A percentile compares a stretch with the other conserved stretches of the same genome.
These are phyloP conservation scores for Starmera caribaea DNA, from an alignment of 805 yeast genomes.

Conservation along the genomic window DNA sequence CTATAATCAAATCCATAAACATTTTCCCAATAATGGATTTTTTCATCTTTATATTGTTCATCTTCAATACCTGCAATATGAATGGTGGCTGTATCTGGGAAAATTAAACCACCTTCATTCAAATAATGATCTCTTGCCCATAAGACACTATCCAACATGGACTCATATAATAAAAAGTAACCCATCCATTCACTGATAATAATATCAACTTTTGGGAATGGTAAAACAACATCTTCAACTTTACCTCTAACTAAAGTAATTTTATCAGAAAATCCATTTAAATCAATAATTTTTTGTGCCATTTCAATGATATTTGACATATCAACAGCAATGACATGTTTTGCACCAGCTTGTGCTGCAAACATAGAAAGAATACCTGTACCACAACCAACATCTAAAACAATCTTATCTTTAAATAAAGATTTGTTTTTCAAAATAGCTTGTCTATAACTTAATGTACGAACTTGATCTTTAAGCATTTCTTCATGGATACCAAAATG, in stretches of 20 bases:
- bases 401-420: slow-evolving; percentile 86
- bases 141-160: slow-evolving; percentile 94
- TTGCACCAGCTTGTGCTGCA: slow-evolving; percentile 98
- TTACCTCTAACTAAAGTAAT: slow-evolving; percentile 88
- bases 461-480: slow-evolving; percentile 91
- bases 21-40: slow-evolving; percentile 90
- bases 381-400: slow-evolving; percentile 97
- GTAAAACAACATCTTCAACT: slow-evolving; percentile 83
- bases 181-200: slow-evolving; percentile 99
- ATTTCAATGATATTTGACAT: slow-evolving; percentile 93
- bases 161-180: slow-evolving; percentile 87
- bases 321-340: slow-evolving; percentile 95
- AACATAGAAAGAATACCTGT: slow-evolving; percentile 97
- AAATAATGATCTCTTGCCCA: slow-evolving; percentile 89
- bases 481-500: slow-evolving; percentile 98
- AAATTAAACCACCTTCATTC: slow-evolving; percentile 70
- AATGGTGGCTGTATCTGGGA: slow-evolving; percentile 91
- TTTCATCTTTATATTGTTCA: slow-evolving; percentile 83
- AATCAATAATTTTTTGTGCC: slow-evolving; percentile 81
- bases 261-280: slow-evolving; percentile 78
- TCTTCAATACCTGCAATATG: slow-evolving; percentile 91
- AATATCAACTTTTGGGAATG: slow-evolving; percentile 84
- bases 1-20: slow-evolving; percentile 95
- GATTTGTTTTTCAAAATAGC: slow-evolving; percentile 88
- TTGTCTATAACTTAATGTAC: slow-evolving; percentile 85